Evolutionary conservation across 805 yeast genomes (phyloP), one percentile per base, ranked within the genome.

Genomic region (Candida tammaniensis): DNA sequence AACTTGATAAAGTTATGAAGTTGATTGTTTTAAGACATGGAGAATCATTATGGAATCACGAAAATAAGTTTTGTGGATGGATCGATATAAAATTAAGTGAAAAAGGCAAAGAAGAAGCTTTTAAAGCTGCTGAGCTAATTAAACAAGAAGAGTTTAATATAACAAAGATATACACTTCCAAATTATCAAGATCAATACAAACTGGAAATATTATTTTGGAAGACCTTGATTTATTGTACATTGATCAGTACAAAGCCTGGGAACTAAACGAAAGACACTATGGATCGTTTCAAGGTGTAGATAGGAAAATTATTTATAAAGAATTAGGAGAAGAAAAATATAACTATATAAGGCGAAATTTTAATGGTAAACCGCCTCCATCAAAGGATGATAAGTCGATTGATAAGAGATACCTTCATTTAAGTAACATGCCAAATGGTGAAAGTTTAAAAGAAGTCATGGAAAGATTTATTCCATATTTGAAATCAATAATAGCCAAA

Each of bases 21-120:
- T 54, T 67, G 28, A 59, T 67, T 12, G 61, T 67, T 4, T 59
- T 67, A 24, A 64, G 73, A 42, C 73, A 67, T 44, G 73, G 73
- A 26, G 71, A 66, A 40, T 57, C 66, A 6, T 59, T 59, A 45
- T 61, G 70, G 62, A 67, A 67, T 40, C 62, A 65, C 31, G 68
- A 59, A 30, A 64, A 63, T 46, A 60, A 55, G 42, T 67, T 67
- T 44, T 63, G 72, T 35, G 73, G 73, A 10, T 67, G 73, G 73
- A 59, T 67, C 16, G 73, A 67, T 39, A 53, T 63, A n/a, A 62
- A 67, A 19, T 52, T 67, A 14, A 52, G 62, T 19, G 51, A 44
- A 5, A 61, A 60, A 35, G 73, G 73, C 5, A 49, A 54, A 33
- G 26, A 47, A 6, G 73, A 67, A 45, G 73, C 73, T 1, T 38